These are phyloP conservation scores for Ilyonectria sp. DNA, from an alignment of 2,329 filamentous ascomycete species.

Conservation along the genomic window DNA sequence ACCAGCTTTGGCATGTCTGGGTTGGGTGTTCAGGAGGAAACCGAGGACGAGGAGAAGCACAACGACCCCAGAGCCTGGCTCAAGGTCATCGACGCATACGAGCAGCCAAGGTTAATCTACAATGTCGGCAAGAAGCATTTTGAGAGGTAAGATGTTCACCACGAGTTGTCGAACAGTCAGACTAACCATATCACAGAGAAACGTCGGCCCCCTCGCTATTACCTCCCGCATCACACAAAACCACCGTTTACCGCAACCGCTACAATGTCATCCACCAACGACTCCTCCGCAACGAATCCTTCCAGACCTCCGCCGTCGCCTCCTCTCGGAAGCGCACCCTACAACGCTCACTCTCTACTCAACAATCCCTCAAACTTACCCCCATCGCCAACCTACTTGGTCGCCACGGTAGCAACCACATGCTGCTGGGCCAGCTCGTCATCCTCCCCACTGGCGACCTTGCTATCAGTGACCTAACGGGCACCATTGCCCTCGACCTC, in stretches of 20 bases:
- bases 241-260: slow-evolving; percentile 86
- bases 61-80: slow-evolving; percentile 86
- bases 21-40: slow-evolving; percentile 67
- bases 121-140: slow-evolving; percentile 91
- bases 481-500: slow-evolving; percentile 88
- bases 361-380: slow-evolving; percentile 88
- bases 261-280: slow-evolving; percentile 95
- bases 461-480: slow-evolving; percentile 88
- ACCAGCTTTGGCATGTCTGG: slow-evolving; percentile 75
- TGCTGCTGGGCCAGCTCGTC: slow-evolving; percentile 87
- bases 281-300: slow-evolving; percentile 91
- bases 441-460: slow-evolving; percentile 86
- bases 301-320: slow-evolving; percentile 85
- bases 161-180: not conserved
- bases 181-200: slow-evolving; percentile 62
- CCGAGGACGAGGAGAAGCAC: slow-evolving; percentile 71
- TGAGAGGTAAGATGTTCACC: slow-evolving; percentile 71
- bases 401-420: slow-evolving; percentile 85
- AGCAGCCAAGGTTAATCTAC: slow-evolving; percentile 85
- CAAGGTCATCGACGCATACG: slow-evolving; percentile 85
- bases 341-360: slow-evolving; percentile 72
- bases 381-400: slow-evolving; percentile 84
- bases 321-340: slow-evolving; percentile 69
- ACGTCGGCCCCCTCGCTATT: slow-evolving; percentile 78
- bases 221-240: slow-evolving; percentile 85